phyloP scores from a whole-genome alignment of 345 rosid species.

The Melastoma malabathricum region DNA sequence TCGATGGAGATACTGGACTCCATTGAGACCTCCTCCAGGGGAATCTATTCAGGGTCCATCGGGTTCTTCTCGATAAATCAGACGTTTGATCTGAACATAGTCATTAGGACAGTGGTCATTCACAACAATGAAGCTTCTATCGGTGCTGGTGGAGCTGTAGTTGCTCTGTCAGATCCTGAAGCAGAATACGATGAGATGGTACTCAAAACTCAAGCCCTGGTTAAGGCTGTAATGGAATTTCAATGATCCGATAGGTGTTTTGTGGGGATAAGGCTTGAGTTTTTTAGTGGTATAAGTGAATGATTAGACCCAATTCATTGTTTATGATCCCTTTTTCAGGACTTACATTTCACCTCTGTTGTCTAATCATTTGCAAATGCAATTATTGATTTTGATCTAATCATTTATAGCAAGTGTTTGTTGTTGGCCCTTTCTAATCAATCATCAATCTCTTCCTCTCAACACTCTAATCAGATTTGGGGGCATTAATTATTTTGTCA shows the following conservation, averaged over 20 bases:
- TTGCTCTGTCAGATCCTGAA: slow-evolving; percentile 70
- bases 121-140: slow-evolving; percentile 80
- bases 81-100: slow-evolving; percentile 82
- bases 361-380: background rate
- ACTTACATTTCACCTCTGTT: background rate
- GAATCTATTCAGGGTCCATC: slow-evolving; percentile 84
- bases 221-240: slow-evolving; percentile 55
- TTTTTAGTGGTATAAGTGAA: background rate
- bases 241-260: background rate
- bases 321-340: background rate
- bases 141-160: slow-evolving; percentile 90
- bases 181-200: slow-evolving; percentile 89
- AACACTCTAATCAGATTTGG: no score
- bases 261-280: background rate
- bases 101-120: slow-evolving; percentile 74
- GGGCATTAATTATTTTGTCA: no score
- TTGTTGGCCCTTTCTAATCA: no score
- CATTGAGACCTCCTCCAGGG: slow-evolving; percentile 66
- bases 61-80: slow-evolving; percentile 80
- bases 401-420: no score
- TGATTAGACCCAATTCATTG: no score
- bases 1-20: slow-evolving; percentile 83
- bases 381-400: no score
- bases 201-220: slow-evolving; percentile 66
- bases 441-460: no score